Base-by-base conservation (phyloP, 345 rosid species). In the Tarenaya hassleriana region DNA sequence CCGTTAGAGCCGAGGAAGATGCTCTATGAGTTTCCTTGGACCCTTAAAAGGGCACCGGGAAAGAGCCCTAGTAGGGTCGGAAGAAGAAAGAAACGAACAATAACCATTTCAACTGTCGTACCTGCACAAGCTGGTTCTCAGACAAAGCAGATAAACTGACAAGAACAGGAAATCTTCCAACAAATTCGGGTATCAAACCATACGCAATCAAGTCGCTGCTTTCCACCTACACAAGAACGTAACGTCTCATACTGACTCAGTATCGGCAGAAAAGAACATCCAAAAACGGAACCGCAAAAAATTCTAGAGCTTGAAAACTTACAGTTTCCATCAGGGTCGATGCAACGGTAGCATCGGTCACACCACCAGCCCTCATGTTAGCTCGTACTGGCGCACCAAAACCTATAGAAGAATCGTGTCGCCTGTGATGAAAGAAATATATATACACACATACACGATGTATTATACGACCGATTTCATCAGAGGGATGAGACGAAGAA, bases 171-270 rank as follows among this genome's bases (percentile, higher is more conserved):
- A 94, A 94, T 62, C 97, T 69, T 69, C 99, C 99, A 51, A 94
- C 99, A 73, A 94, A 94, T 72, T 94, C 99, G 32, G 99, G 99
- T 75, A 94, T 88, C 61, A 88, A 74, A 49, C 99, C 99, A 65
- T 83, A 94, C 16, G 97, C 75, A 39, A 94, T 73, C 55, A 94
- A 84, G 74, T 94, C 99, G 33, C 95, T 75, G 71, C 99, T 86
- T 70, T 94, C 99, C 50, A 84, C 99, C 99, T 94, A n/a, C n/a
- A 80, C 41, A 70, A 77, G 56, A 31, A 15, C 52, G 11, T 24
- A 24, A 12, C 58, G 48, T 56, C 49, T 41, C 67, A 19, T 20
- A 20, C 3, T 1, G 45, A 45, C 27, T 27, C 52, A 61, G 20
- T 1, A 60, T 21, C 12, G 37, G 33, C 51, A 44, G 24, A 16